A percentile compares a stretch with the other conserved stretches of the same genome.
Conservation (phyloP, 169 alveolate genomes). For the Besnoitia besnoiti region DNA sequence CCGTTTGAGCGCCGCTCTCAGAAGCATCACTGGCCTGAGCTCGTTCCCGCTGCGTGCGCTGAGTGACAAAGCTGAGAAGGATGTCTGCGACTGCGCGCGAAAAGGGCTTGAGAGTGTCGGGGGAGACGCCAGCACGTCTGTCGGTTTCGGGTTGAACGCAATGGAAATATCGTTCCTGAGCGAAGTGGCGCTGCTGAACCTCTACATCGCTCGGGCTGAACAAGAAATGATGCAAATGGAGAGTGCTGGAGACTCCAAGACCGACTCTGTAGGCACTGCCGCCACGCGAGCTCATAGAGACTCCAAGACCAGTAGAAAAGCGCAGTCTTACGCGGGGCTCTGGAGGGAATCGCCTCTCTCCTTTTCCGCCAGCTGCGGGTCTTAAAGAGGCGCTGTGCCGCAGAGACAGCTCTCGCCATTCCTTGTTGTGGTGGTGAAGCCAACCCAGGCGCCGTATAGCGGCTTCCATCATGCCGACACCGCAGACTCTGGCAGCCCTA, state of each 20-base stretch:
- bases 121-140: neutral
- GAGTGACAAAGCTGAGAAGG: neutral
- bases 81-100: neutral
- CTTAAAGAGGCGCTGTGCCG: no score
- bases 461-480: no score
- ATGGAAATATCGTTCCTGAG: neutral
- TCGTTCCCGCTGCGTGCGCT: neutral
- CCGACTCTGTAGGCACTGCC: neutral
- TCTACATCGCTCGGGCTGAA: neutral
- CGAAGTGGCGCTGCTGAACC: conserved; percentile 33
- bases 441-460: no score
- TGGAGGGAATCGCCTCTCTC: no score
- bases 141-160: neutral
- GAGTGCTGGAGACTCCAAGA: neutral
- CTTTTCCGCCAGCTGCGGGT: no score
- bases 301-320: no score
- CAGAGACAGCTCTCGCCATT: no score
- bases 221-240: neutral
- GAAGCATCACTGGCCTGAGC: neutral
- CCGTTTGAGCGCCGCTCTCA: neutral
- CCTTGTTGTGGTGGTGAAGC: no score
- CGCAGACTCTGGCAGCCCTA: no score
- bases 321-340: no score
- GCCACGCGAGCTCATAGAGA: no score
- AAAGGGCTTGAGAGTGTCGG: neutral